Conservation (phyloP, 2,329 filamentous ascomycete genomes). For the Gremmenia infestans region DNA sequence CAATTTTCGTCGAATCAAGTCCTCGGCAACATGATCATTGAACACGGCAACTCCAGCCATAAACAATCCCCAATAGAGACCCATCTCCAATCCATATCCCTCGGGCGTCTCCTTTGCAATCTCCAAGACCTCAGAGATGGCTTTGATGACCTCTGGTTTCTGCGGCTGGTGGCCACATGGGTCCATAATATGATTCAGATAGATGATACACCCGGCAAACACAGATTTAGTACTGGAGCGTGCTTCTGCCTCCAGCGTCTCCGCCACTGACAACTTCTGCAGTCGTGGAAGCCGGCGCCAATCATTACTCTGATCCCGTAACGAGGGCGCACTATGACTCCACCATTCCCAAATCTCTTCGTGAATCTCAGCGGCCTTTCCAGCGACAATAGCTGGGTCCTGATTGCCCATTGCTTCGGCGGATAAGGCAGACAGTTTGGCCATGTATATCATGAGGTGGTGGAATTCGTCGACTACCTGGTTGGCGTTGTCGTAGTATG, state of each 20-base stretch:
- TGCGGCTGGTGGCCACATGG: constrained; percentile 20
- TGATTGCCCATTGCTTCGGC: constrained; percentile 22
- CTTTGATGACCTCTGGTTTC: constrained; percentile 20
- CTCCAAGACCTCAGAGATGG: constrained; percentile 25
- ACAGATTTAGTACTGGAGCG: constrained; percentile 29
- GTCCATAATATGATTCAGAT: constrained; percentile 27
- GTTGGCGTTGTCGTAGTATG: constrained; percentile 27
- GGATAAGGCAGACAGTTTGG: constrained; percentile 25
- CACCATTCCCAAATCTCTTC: constrained; percentile 26
- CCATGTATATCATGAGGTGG: constrained; percentile 29
- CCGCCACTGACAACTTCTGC: constrained; percentile 24
- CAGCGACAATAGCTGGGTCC: constrained; percentile 15
- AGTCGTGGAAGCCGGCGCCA: constrained; percentile 25
- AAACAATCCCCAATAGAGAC: constrained; percentile 29
- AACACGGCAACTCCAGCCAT: constrained; percentile 27
- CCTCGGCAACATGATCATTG: constrained; percentile 24
- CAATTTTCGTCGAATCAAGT: constrained; percentile 25
- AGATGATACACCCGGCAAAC: constrained; percentile 26
- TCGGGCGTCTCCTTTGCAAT: constrained; percentile 28
- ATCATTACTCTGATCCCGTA: constrained; percentile 26
- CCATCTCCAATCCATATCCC: constrained; percentile 30
- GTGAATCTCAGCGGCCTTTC: constrained; percentile 16
- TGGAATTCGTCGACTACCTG: constrained; percentile 27
- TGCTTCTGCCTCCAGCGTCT: constrained; percentile 28
- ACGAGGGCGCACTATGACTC: constrained; percentile 17